Base-by-base conservation (phyloP, 2,329 filamentous ascomycete species). In the Hymenoscyphus scutula region DNA sequence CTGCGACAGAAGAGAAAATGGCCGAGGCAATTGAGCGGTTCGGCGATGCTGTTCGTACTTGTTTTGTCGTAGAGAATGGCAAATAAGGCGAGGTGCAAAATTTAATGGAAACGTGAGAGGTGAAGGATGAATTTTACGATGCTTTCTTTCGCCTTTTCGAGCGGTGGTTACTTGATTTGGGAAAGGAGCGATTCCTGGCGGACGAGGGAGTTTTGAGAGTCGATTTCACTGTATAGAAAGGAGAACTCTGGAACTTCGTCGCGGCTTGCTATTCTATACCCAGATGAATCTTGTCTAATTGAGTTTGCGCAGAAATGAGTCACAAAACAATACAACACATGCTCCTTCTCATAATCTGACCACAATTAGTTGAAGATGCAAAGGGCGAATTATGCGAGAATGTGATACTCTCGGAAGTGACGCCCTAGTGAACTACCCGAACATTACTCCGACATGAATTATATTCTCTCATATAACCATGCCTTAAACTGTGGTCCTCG, bases 1-100 rank as follows among this genome's bases (percentile, higher is more conserved):
- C 92, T 41, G 92, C 92, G 1, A 87, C 84, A 13, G 81, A 83
- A 15, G 84, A 87, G 60, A 84, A 87, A 68, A 92, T 94, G 81
- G 80, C 80, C 2, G 84, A 87, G 71, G 90, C 90, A 1, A 91
- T 92, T 62, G 80, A 81, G 65, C 80, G 94, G 63, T 89, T 99
- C 69, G 92, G 91, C 0, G 81, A 83, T 62, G 90, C 92, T 7
- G 80, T 98, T 48, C 83, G 85, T 67, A 82, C 80, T 63, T 79
- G 81, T 64, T 90, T 89, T 74, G 41, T n/a, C 3, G 41, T 48
- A n/a, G 41, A 48, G 11, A 19, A 23, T 48, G 41, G 41, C 6
- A 48, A 48, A 3, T 48, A 8, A 48, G 23, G 23, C 5, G 32
- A 23, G n/a, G 5, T 19, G 1, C 41, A 17, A 19, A 19, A 19